These are phyloP conservation scores for Hyphopichia wangnamkhiaoensis DNA, from an alignment of 1,139 yeast species.

Conservation along the genomic window DNA sequence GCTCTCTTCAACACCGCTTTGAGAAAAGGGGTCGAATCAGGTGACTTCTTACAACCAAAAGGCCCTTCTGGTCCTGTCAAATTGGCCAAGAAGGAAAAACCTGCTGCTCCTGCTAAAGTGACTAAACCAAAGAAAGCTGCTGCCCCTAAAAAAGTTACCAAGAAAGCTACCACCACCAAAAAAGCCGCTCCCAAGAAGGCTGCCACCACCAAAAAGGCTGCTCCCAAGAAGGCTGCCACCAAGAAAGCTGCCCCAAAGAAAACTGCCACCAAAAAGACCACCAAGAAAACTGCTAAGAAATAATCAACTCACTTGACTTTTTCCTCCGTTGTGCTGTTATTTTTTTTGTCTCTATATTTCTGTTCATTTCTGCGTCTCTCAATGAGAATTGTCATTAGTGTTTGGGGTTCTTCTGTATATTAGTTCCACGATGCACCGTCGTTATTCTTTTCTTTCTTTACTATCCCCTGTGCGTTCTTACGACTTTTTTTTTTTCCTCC, in stretches of 20 bases:
- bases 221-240: conserved; percentile 17
- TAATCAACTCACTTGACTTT: background rate
- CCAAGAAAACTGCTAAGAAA: conserved; percentile 18
- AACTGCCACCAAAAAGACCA: conserved; percentile 15
- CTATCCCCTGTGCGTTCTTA: background rate
- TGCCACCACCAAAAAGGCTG: conserved; percentile 16
- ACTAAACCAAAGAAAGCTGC: conserved; percentile 20
- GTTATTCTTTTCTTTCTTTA: background rate
- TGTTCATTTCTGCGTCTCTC: background rate
- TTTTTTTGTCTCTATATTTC: background rate
- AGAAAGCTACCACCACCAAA: conserved; percentile 17
- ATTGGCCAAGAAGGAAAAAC: conserved; percentile 49
- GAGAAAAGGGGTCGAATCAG: conserved; percentile 77
- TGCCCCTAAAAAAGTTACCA: conserved; percentile 10
- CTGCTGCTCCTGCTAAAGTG: conserved; percentile 21
- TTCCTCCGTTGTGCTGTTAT: background rate
- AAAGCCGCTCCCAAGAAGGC: conserved; percentile 17
- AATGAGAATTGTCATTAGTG: no score
- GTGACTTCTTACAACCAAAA: conserved; percentile 82
- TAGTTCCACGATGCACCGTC: background rate
- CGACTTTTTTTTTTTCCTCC: background rate
- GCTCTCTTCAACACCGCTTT: conserved; percentile 75
- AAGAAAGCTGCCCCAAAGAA: conserved; percentile 17
- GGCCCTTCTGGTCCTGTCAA: conserved; percentile 81
- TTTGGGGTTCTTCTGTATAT: background rate